These are phyloP conservation scores for Ophiostoma sp. DNA, from an alignment of 2,329 filamentous ascomycete species.

Conservation along the genomic window DNA sequence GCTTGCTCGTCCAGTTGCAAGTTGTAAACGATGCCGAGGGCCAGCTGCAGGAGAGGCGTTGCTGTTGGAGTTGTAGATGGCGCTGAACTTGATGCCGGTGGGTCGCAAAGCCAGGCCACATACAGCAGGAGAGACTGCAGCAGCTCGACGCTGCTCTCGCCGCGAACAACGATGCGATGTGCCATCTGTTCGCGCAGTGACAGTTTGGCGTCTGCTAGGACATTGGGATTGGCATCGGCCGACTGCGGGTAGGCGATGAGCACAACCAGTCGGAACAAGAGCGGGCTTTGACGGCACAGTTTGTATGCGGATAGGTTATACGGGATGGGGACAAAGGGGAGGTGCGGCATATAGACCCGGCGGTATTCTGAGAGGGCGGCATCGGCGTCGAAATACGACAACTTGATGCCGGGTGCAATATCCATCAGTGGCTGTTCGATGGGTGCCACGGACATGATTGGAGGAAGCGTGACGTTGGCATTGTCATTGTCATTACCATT, in stretches of 20 bases:
- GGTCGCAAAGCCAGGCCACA: slow-evolving; percentile 38
- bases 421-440: slow-evolving; percentile 27
- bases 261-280: slow-evolving; percentile 40
- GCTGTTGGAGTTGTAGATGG: slow-evolving; percentile 27
- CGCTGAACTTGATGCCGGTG: background rate
- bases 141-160: slow-evolving; percentile 36
- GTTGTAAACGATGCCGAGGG: slow-evolving; percentile 37
- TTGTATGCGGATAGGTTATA: slow-evolving; percentile 30
- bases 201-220: slow-evolving; percentile 34
- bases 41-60: slow-evolving; percentile 39
- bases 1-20: slow-evolving; percentile 32
- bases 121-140: slow-evolving; percentile 39
- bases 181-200: slow-evolving; percentile 39
- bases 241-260: slow-evolving; percentile 34
- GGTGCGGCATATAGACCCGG: slow-evolving; percentile 34
- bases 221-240: slow-evolving; percentile 23
- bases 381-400: slow-evolving; percentile 35
- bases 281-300: slow-evolving; percentile 33
- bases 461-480: background rate
- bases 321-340: slow-evolving; percentile 38
- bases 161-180: slow-evolving; percentile 36
- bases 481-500: background rate
- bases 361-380: slow-evolving; percentile 35
- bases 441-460: slow-evolving; percentile 7
- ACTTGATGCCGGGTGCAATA: slow-evolving; percentile 36